Percentiles rank a stretch among this genome's conserved stretches.
phyloP scores from a whole-genome alignment of 495 filamentous ascomycete species.

The Lophiotrema nucula region DNA sequence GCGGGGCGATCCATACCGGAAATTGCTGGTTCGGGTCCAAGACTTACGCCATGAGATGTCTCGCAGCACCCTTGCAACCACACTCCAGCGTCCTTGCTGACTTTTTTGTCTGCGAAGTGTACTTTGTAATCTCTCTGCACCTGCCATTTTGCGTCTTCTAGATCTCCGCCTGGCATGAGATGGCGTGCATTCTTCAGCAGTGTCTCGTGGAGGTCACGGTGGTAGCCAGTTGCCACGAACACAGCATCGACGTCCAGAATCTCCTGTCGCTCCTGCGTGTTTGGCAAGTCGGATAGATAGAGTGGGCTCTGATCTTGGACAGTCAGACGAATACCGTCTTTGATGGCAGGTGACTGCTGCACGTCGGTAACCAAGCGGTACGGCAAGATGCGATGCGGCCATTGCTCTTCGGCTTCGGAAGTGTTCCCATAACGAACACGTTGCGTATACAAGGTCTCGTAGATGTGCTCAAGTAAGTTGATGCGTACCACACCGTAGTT shows the following conservation, averaged over 20 bases:
- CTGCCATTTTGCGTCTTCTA: constrained; percentile 38
- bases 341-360: constrained; percentile 46
- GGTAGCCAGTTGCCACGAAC: constrained; percentile 86
- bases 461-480: constrained; percentile 81
- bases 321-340: constrained; percentile 38
- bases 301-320: constrained; percentile 31
- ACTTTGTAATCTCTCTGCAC: constrained; percentile 72
- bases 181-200: constrained; percentile 63
- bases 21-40: background rate
- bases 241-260: constrained; percentile 72
- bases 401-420: constrained; percentile 57
- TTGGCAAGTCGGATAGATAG: constrained; percentile 29
- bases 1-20: background rate
- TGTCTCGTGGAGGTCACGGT: constrained; percentile 72
- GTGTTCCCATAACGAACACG: constrained; percentile 59
- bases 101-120: constrained; percentile 60
- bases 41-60: constrained; percentile 80
- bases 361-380: constrained; percentile 61
- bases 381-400: constrained; percentile 76
- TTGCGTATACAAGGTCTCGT: constrained; percentile 81
- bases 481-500: constrained; percentile 94
- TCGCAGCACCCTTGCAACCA: constrained; percentile 97
- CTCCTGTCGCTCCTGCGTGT: constrained; percentile 47
- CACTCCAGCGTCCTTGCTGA: constrained; percentile 65
- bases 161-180: constrained; percentile 57